phyloP scores from a whole-genome alignment of 2,329 filamentous ascomycete species.

The Hortaea sp. region DNA sequence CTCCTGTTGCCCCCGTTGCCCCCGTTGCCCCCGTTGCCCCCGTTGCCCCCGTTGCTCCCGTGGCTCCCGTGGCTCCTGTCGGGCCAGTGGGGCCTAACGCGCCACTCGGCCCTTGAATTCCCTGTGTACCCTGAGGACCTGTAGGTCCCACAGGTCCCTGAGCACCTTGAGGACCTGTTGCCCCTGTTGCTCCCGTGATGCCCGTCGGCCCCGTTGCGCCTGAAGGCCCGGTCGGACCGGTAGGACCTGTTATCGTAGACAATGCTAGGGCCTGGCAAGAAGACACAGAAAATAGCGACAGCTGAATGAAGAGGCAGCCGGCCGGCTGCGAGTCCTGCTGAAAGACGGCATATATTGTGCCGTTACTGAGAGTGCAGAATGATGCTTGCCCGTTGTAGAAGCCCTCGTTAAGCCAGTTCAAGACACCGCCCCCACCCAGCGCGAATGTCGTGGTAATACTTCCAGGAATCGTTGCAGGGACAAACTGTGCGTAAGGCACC shows the following conservation, averaged over 20 bases:
- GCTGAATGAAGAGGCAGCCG: conserved; percentile 17
- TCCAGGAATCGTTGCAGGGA: conserved; percentile 16
- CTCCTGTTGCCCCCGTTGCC: not conserved
- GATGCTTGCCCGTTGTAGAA: conserved; percentile 20
- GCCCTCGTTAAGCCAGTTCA: conserved; percentile 17
- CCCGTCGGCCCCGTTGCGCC: not conserved
- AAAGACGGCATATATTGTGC: conserved; percentile 21
- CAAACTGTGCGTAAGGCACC: conserved; percentile 14
- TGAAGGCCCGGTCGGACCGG: not conserved
- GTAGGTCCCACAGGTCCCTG: conserved; percentile 1
- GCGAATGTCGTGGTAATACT: conserved; percentile 17
- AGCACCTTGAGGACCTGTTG: conserved; percentile 4
- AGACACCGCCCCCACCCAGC: conserved; percentile 9
- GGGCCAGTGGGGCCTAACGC: not conserved
- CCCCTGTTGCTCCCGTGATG: not conserved
- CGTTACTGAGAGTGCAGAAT: conserved; percentile 21
- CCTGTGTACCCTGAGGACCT: not conserved
- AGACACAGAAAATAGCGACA: conserved; percentile 17
- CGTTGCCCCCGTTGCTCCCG: conserved; percentile 2
- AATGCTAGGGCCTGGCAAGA: conserved; percentile 14
- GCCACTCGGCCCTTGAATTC: not conserved
- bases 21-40: not conserved
- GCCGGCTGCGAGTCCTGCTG: conserved; percentile 13
- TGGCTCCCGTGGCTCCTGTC: conserved; percentile 5
- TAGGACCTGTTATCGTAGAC: conserved; percentile 13